Conservation (phyloP, 192 early-diverging fungal species). For the Piromyces finnis region DNA sequence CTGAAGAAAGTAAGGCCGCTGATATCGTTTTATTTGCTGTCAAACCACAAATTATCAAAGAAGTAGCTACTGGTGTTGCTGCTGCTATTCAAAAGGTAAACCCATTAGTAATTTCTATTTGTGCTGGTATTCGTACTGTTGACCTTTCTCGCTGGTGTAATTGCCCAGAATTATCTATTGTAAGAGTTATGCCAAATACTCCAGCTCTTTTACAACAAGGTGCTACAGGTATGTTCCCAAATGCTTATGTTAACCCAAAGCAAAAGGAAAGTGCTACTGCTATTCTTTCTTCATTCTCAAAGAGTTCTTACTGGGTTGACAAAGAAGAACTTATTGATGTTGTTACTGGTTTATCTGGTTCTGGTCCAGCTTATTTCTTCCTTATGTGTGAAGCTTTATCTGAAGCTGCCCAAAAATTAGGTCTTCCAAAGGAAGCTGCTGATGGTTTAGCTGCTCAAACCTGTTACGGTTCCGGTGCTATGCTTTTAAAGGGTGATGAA, state of each 20-base stretch:
- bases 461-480: slow-evolving; percentile 73
- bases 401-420: slow-evolving; percentile 55
- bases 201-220: slow-evolving; percentile 66
- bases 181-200: slow-evolving; percentile 92
- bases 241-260: slow-evolving; percentile 16
- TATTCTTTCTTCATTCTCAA: slow-evolving; percentile 57
- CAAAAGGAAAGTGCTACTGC: slow-evolving; percentile 50
- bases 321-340: slow-evolving; percentile 60
- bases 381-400: slow-evolving; percentile 76
- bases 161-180: slow-evolving; percentile 22
- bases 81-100: slow-evolving; percentile 21
- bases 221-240: slow-evolving; percentile 38
- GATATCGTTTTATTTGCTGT: background rate
- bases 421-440: slow-evolving; percentile 53
- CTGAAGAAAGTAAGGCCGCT: too few species aligned
- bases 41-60: slow-evolving; percentile 66
- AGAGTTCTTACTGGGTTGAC: slow-evolving; percentile 68
- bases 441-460: slow-evolving; percentile 71
- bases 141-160: slow-evolving; percentile 62
- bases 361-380: slow-evolving; percentile 95
- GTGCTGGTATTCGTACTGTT: slow-evolving; percentile 59
- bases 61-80: slow-evolving; percentile 41
- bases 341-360: slow-evolving; percentile 54
- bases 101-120: slow-evolving; percentile 72
- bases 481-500: slow-evolving; percentile 48